A percentile compares a stretch with the other conserved stretches of the same genome.
These are phyloP conservation scores for Tricholoma matsutake DNA, from an alignment of 768 basidiomycete genomes.

Conservation along the genomic window DNA sequence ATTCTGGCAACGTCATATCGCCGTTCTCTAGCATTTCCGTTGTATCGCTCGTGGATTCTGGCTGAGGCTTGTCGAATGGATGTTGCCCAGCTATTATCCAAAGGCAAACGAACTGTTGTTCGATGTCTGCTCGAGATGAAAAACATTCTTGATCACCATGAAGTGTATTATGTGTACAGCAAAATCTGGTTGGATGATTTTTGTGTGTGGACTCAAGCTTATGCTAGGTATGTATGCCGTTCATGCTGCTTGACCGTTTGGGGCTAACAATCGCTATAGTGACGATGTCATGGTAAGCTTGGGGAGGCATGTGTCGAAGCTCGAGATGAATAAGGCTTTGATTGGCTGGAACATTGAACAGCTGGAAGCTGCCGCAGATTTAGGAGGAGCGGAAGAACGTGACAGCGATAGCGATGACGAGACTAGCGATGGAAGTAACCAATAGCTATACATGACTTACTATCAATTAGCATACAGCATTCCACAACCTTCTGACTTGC, in stretches of 20 bases:
- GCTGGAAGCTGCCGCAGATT: slow-evolving; percentile 55
- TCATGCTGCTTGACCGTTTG: not conserved
- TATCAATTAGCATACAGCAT: too few relatives aligned
- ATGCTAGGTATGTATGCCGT: slow-evolving; percentile 56
- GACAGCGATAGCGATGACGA: slow-evolving; percentile 75
- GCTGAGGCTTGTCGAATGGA: slow-evolving; percentile 68
- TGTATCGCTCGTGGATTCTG: slow-evolving; percentile 75
- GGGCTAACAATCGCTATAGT: slow-evolving; percentile 35
- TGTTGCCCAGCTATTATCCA: slow-evolving; percentile 51
- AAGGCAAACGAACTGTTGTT: slow-evolving; percentile 59
- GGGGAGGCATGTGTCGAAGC: slow-evolving; percentile 36
- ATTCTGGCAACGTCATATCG: slow-evolving; percentile 65
- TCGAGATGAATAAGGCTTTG: slow-evolving; percentile 46
- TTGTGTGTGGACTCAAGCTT: slow-evolving; percentile 73
- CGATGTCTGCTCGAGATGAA: slow-evolving; percentile 73
- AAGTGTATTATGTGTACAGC: slow-evolving; percentile 85
- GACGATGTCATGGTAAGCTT: slow-evolving; percentile 53
- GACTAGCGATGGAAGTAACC: slow-evolving; percentile 20
- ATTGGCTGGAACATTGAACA: slow-evolving; percentile 72
- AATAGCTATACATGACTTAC: not conserved
- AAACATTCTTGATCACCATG: slow-evolving; percentile 73
- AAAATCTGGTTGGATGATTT: slow-evolving; percentile 87
- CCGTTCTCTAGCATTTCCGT: slow-evolving; percentile 70
- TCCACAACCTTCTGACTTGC: too few relatives aligned
- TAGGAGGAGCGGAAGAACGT: slow-evolving; percentile 26